These are phyloP conservation scores for Diphasiastrum complanatum DNA, from an alignment of 83 land plant genomes.

Conservation along the genomic window DNA sequence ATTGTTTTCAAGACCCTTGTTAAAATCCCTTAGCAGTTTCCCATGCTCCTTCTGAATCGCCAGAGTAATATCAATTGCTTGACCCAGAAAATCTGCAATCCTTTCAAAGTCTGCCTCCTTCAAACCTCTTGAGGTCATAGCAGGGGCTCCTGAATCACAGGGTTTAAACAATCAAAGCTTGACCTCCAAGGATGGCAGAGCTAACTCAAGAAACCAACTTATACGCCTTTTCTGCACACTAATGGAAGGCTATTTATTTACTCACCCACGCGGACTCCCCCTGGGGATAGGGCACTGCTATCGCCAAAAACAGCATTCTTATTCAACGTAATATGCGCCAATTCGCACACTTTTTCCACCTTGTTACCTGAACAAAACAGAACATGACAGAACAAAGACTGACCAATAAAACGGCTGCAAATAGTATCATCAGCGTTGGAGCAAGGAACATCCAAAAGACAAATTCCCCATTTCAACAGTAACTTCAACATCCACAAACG, in stretches of 20 bases:
- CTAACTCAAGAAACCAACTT: background rate
- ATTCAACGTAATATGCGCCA: constrained; percentile 11
- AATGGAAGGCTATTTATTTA: too few relatives aligned
- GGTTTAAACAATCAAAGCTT: background rate
- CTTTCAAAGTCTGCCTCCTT: constrained; percentile 54
- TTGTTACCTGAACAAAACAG: constrained; percentile 11
- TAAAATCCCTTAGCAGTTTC: constrained; percentile 75
- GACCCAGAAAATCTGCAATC: constrained; percentile 74
- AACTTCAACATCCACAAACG: too few relatives aligned
- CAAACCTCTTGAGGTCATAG: constrained; percentile 16
- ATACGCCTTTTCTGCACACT: background rate
- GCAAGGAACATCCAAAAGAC: too few relatives aligned
- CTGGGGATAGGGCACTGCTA: constrained; percentile 17
- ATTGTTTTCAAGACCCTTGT: constrained; percentile 72
- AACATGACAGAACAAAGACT: background rate
- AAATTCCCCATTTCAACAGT: too few relatives aligned
- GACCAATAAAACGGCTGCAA: too few relatives aligned
- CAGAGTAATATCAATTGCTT: constrained; percentile 55
- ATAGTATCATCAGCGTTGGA: too few relatives aligned
- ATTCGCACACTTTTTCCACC: constrained; percentile 14
- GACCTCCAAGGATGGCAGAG: background rate
- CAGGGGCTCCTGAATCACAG: constrained; percentile 5
- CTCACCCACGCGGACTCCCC: constrained; percentile 16
- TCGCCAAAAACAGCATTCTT: constrained; percentile 18
- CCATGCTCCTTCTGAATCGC: constrained; percentile 65